Conservation (phyloP, 192 early-diverging fungal species). For the Funneliformis geosporum region DNA sequence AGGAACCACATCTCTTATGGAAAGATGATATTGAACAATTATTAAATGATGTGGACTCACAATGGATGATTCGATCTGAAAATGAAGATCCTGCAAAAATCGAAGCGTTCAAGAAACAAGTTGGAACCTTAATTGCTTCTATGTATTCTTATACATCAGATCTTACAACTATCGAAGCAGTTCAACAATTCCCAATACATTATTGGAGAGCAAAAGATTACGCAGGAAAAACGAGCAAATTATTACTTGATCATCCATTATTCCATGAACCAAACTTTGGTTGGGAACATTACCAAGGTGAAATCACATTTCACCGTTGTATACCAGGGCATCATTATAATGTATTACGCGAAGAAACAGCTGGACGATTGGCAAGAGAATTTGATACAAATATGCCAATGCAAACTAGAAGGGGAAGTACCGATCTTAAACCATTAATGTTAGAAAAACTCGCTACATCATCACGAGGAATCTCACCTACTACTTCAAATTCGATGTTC, state of each 20-base stretch:
- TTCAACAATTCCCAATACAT: constrained; percentile 20
- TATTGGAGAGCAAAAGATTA: constrained; percentile 28
- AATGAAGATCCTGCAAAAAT: neutral
- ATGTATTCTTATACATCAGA: constrained; percentile 25
- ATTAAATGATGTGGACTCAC: constrained; percentile 21
- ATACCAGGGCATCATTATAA: constrained; percentile 10
- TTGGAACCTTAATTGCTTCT: neutral
- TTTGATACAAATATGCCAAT: neutral
- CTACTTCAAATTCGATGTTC: neutral
- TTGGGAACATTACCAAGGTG: constrained; percentile 19
- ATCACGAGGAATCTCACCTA: neutral
- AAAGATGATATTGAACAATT: constrained; percentile 24
- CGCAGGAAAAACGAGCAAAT: constrained; percentile 6
- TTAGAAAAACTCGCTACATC: neutral
- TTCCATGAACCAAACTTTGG: constrained; percentile 16
- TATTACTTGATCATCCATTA: constrained; percentile 28
- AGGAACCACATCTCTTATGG: constrained; percentile 19
- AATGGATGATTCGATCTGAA: constrained; percentile 24
- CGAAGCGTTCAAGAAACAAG: neutral
- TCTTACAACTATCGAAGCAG: neutral
- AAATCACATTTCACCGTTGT: neutral
- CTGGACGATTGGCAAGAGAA: neutral
- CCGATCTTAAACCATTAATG: constrained; percentile 15
- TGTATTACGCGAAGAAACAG: neutral
- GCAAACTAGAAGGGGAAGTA: neutral